Percentiles rank a stretch among this genome's conserved stretches.
These are phyloP conservation scores for Conringia planisiliqua DNA, from an alignment of 345 rosid genomes.

Conservation along the genomic window DNA sequence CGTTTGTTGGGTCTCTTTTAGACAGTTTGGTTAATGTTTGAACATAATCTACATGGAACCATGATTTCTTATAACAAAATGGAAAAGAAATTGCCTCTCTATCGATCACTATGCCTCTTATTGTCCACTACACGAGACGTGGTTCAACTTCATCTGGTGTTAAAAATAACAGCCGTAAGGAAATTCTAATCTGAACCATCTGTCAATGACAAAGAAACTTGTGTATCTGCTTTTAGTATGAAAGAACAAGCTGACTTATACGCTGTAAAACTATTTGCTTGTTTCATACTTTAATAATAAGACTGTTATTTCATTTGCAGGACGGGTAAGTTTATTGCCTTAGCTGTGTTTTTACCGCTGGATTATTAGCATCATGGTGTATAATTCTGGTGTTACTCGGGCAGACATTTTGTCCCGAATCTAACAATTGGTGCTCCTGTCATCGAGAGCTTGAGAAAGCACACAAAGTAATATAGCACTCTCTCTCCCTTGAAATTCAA, in stretches of 20 bases:
- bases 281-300: background rate
- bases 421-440: conserved; percentile 88
- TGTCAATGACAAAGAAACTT: background rate
- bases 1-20: background rate
- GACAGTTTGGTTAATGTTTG: background rate
- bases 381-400: too few species aligned
- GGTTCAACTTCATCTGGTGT: background rate
- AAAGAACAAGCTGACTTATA: background rate
- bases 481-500: background rate
- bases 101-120: background rate
- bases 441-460: conserved; percentile 85
- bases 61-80: too few species aligned
- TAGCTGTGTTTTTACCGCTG: background rate
- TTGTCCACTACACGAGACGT: background rate
- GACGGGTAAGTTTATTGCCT: conserved; percentile 17
- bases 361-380: background rate
- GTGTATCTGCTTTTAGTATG: background rate
- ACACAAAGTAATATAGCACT: conserved; percentile 60
- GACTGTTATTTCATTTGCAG: conserved; percentile 14
- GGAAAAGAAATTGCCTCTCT: too few species aligned
- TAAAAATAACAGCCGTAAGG: background rate
- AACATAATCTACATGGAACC: background rate
- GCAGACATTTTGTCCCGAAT: conserved; percentile 86
- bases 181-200: background rate
- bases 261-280: background rate